Conservation (phyloP, 805 yeast species). For the Wickerhamomyces hampshirensis region DNA sequence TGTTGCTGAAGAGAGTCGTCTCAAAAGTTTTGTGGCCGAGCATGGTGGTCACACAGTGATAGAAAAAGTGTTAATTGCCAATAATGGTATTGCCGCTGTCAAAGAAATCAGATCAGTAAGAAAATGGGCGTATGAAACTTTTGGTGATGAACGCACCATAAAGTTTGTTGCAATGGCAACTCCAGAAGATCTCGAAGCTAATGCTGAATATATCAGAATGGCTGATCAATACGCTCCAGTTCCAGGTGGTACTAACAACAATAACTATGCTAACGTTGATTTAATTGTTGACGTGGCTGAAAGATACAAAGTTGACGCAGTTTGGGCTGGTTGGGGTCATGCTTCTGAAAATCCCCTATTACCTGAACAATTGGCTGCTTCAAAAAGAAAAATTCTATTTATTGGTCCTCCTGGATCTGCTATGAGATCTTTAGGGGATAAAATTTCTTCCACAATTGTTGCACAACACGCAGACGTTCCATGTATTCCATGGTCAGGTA, state of each 20-base stretch:
- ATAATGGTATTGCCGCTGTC: constrained; percentile 99
- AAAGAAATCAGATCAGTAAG: constrained; percentile 96
- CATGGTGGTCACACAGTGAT: constrained; percentile 96
- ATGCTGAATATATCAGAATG: constrained; percentile 97
- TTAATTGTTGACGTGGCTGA: constrained; percentile 96
- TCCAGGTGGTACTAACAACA: constrained; percentile 99
- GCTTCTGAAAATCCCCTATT: constrained; percentile 97
- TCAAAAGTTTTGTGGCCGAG: constrained; percentile 78
- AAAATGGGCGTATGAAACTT: constrained; percentile 99
- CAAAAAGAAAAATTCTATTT: constrained; percentile 83
- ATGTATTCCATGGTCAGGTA: constrained; percentile 99
- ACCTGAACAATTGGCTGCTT: constrained; percentile 92
- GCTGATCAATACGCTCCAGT: constrained; percentile 98
- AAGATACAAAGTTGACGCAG: constrained; percentile 94
- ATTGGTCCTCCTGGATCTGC: constrained; percentile 99
- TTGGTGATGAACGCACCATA: constrained; percentile 90
- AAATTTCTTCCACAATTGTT: constrained; percentile 94
- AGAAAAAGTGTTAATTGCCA: constrained; percentile 84
- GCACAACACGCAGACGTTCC: constrained; percentile 99
- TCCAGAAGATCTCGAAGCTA: constrained; percentile 96
- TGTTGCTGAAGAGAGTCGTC: constrained; percentile 67
- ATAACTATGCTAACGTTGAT: constrained; percentile 97
- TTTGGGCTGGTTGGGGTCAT: constrained; percentile 99
- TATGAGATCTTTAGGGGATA: constrained; percentile 99
- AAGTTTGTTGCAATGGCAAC: constrained; percentile 98